Evolutionary conservation across 129 eudicot species (phyloP).

Genomic region (Pittosporum tobira): DNA sequence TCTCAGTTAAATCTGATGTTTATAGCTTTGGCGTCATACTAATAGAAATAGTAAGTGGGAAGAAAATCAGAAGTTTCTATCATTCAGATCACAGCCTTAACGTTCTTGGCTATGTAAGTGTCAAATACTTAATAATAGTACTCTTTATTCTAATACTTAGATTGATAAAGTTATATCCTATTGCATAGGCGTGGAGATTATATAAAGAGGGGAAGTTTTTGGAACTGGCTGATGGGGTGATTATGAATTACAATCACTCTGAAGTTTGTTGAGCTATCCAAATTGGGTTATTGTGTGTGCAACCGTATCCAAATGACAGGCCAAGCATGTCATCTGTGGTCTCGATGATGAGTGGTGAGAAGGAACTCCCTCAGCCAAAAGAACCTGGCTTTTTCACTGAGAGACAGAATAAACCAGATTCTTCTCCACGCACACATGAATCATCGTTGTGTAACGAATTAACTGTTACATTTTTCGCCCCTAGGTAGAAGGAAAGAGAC

Average conservation of each 20-base stretch:
- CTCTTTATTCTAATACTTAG: not conserved
- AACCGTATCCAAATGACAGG: conserved; percentile 25
- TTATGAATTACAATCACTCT: not conserved
- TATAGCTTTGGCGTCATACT: conserved; percentile 33
- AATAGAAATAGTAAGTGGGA: conserved; percentile 27
- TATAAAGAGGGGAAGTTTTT: conserved; percentile 19
- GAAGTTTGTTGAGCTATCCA: conserved; percentile 25
- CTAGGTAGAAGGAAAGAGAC: not conserved
- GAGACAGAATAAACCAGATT: conserved; percentile 8
- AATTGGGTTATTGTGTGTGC: conserved; percentile 29
- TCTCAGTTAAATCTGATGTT: too few species aligned
- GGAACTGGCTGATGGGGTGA: conserved; percentile 15
- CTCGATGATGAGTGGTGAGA: conserved; percentile 19
- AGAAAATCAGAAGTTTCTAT: conserved; percentile 22
- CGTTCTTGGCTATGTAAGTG: conserved; percentile 29
- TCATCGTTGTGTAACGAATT: conserved; percentile 8
- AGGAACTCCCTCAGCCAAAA: conserved; percentile 18
- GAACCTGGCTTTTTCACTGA: conserved; percentile 22
- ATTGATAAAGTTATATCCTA: not conserved
- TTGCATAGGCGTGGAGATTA: conserved; percentile 28
- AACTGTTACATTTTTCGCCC: conserved; percentile 8
- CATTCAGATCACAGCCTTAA: conserved; percentile 21
- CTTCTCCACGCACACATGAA: conserved; percentile 4
- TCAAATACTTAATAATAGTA: not conserved
- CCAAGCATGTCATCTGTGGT: conserved; percentile 30